phyloP scores from a whole-genome alignment of 1,284 basidiomycete genomes.

The Sporisorium exsertum region DNA sequence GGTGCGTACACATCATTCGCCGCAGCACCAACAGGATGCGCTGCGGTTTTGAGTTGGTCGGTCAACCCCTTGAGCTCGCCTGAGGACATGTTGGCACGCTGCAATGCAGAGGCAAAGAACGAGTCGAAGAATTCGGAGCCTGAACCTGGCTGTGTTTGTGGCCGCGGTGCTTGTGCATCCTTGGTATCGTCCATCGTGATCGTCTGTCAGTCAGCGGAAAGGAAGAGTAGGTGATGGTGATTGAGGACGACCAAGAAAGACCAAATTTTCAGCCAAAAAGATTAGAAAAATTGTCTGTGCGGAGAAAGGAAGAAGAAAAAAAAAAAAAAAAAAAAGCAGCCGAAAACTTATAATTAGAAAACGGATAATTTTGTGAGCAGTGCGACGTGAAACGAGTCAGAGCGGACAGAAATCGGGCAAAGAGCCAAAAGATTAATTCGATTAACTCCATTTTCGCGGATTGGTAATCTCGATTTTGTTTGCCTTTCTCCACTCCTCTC shows the following conservation, averaged over 20 bases:
- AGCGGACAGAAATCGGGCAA: background rate
- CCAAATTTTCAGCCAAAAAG: background rate
- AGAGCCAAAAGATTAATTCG: no score
- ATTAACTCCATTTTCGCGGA: no score
- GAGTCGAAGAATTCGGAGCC: conserved; percentile 48
- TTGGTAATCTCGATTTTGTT: background rate
- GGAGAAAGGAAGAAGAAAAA: conserved; percentile 11
- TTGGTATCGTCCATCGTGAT: conserved; percentile 1
- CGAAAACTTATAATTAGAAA: conserved; percentile 8
- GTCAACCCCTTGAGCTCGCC: conserved; percentile 30
- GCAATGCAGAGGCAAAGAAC: conserved; percentile 49
- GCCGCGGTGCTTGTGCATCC: conserved; percentile 1
- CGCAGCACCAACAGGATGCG: conserved; percentile 19
- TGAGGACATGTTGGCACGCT: conserved; percentile 47
- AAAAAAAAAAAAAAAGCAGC: conserved; percentile 3
- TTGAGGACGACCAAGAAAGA: conserved; percentile 11
- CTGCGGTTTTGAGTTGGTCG: conserved; percentile 13
- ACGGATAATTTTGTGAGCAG: conserved; percentile 9
- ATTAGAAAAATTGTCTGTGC: conserved; percentile 8
- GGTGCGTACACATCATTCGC: conserved; percentile 34
- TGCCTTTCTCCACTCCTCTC: conserved; percentile 1
- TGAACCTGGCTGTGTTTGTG: background rate
- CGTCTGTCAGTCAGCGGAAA: background rate
- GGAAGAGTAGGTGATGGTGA: background rate
- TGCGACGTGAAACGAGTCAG: background rate